phyloP scores from a whole-genome alignment of 192 early-diverging fungal genomes.

The Coemansia guatemalensis region DNA sequence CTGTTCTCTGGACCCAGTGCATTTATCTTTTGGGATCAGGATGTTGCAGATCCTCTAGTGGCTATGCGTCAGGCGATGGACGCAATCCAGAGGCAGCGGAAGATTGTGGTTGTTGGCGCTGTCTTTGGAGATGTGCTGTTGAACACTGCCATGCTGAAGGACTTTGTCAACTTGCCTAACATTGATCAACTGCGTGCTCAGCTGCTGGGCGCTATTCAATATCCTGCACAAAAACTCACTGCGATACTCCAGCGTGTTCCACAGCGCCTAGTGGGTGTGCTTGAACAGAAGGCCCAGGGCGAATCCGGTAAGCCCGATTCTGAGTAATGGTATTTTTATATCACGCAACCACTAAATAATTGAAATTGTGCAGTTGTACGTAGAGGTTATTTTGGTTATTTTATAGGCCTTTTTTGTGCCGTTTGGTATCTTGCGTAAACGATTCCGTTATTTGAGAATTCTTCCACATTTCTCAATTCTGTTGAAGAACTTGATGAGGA shows the following conservation, averaged over 20 bases:
- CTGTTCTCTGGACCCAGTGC: slow-evolving; percentile 51
- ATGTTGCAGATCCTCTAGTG: not conserved
- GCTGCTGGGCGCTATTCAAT: slow-evolving; percentile 40
- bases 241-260: slow-evolving; percentile 37
- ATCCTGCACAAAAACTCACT: slow-evolving; percentile 31
- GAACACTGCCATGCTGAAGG: slow-evolving; percentile 36
- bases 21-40: slow-evolving; percentile 33
- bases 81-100: slow-evolving; percentile 22
- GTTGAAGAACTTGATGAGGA: too few species aligned
- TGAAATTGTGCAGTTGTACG: too few species aligned
- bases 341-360: too few species aligned
- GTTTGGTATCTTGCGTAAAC: too few species aligned
- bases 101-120: slow-evolving; percentile 46
- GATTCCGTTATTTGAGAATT: too few species aligned
- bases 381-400: too few species aligned
- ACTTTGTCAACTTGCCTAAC: slow-evolving; percentile 35
- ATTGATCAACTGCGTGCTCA: slow-evolving; percentile 46
- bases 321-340: too few species aligned
- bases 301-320: not conserved
- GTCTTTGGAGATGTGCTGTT: slow-evolving; percentile 37
- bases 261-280: slow-evolving; percentile 44
- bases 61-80: slow-evolving; percentile 37
- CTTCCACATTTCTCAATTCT: too few species aligned
- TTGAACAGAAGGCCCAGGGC: slow-evolving; percentile 36
- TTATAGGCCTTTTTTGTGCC: too few species aligned